Base-by-base conservation (phyloP, 805 yeast species). In the Candida dendrica region DNA sequence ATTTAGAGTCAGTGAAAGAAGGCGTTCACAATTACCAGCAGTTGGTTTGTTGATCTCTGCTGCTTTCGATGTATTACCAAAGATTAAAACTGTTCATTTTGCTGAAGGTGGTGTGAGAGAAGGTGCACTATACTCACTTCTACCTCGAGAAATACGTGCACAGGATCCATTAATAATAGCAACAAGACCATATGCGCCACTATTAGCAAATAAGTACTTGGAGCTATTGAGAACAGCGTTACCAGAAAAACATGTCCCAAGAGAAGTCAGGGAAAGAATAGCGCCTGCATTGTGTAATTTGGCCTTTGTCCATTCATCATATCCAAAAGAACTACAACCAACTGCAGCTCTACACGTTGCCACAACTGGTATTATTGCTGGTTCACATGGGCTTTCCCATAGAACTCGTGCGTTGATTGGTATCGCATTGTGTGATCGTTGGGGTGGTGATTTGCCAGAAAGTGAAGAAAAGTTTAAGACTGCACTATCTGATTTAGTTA, bases 81-180 rank as follows among this genome's bases (percentile, higher is more conserved):
- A 64, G 30, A 68, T 82, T 34, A 75, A 75, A 49, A 73, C 81
- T 2, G 71, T 84, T 22, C 77, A 81, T 50, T 84, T 84, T 57
- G 72, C 81, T 43, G 88, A 83, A 57, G 89, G 88, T 48, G 89
- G 89, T 44, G 81, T 83, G 18, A 68, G 91, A 50, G 91, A 84
- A 61, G 91, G 91, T 46, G 78, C 80, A 2, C 53, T 84, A 31
- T 84, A 77, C 55, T 76, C 84, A 6, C 72, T 73, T 52, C 63
- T 84, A 30, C 79, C 87, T 17, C 63, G 71, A 17, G 69, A 69
- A 31, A 68, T 82, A 26, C 72, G 82, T 46, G 61, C 72, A 3
- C 81, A 81, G 52, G 91, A 84, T 50, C 93, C 93, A 5, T 53
- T 84, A 19, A 51, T 79, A 17, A 76, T 83, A 3, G 85, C 88